Base-by-base conservation (phyloP, 352 stramenopile genomes). In the Aphanomyces stellatus region DNA sequence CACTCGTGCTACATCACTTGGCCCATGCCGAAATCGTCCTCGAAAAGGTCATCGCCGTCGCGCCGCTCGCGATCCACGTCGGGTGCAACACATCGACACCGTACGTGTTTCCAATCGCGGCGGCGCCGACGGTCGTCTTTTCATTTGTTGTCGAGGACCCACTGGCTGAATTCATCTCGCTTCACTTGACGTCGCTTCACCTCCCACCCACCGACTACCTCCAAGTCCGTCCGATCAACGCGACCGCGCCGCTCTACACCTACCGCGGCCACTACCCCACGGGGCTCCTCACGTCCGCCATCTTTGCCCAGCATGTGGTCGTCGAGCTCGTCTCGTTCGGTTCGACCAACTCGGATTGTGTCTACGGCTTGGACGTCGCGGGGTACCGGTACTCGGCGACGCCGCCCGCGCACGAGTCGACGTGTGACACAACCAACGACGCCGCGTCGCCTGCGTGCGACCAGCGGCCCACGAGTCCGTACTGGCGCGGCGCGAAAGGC, bases 121-220 rank as follows among this genome's bases (percentile, higher is more conserved):
- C 55, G 37, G 11, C 34, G 10, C 55, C 55, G 22, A 22, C 24
- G 25, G n/a, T 64, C 25, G 55, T 64, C n/a, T 51, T 51, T 2
- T 35, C 35, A 1, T 28, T 46, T 8, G 19, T 35, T 0, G 35
- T 90, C 51, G 72, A 74, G 37, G 79, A 87, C 53, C 61, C 75
- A 11, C 35, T 76, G 27, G 84, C 81, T 8, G 53, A 80, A 31
- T 90, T 90, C 55, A 72, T 89, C 49, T 66, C 78, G 19, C 43
- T 93, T 43, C 76, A 91, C 64, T 88, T 93, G 46, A 72, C 74
- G 8, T 25, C 76, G 34, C 89, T 91, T 68, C 81, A 88, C 51
- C 69, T 93, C 7, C 81, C 81, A 0, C 53, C 73, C 0, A 71
- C 66, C 35, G 85, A 93, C 62, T 86, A 80, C 53, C 67, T 93